A percentile compares a stretch with the other conserved stretches of the same genome.
These are phyloP conservation scores for Jackrogersella multiformis DNA, from an alignment of 495 filamentous ascomycete species.

Conservation along the genomic window DNA sequence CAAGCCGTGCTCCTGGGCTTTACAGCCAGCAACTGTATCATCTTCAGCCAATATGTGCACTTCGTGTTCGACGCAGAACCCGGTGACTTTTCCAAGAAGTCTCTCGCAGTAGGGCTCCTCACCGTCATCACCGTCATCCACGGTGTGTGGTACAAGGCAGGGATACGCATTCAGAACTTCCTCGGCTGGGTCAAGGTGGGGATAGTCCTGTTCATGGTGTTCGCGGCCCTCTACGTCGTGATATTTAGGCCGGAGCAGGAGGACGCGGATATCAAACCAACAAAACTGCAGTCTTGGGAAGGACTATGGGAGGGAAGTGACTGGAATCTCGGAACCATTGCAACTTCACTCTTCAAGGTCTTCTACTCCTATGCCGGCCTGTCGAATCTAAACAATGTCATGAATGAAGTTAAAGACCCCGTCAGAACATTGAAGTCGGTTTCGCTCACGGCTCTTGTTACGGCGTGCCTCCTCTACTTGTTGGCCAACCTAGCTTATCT, in stretches of 20 bases:
- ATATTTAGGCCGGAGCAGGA: slow-evolving; percentile 47
- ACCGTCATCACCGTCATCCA: slow-evolving; percentile 70
- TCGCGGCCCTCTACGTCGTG: slow-evolving; percentile 66
- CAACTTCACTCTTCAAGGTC: slow-evolving; percentile 76
- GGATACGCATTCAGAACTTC: slow-evolving; percentile 71
- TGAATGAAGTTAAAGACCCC: slow-evolving; percentile 77
- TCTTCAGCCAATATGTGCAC: slow-evolving; percentile 75
- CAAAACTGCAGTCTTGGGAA: slow-evolving; percentile 44
- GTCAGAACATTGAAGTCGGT: slow-evolving; percentile 71
- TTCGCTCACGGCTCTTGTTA: slow-evolving; percentile 68
- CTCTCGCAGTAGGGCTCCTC: slow-evolving; percentile 69
- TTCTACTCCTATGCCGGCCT: slow-evolving; percentile 76
- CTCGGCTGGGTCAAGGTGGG: slow-evolving; percentile 73
- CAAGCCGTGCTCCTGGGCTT: slow-evolving; percentile 76
- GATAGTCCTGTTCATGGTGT: slow-evolving; percentile 70
- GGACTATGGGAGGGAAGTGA: slow-evolving; percentile 63
- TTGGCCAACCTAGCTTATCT: slow-evolving; percentile 78
- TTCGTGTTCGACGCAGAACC: slow-evolving; percentile 65
- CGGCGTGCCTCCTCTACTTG: slow-evolving; percentile 69
- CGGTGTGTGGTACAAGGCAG: slow-evolving; percentile 66
- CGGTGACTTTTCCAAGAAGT: slow-evolving; percentile 62
- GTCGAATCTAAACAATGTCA: slow-evolving; percentile 76
- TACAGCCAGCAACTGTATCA: slow-evolving; percentile 73
- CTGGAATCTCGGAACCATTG: slow-evolving; percentile 64
- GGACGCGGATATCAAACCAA: slow-evolving; percentile 10